A percentile compares a stretch with the other conserved stretches of the same genome.
These are phyloP conservation scores for Botryosphaeria dothidea DNA, from an alignment of 2,329 filamentous ascomycete species.

Conservation along the genomic window DNA sequence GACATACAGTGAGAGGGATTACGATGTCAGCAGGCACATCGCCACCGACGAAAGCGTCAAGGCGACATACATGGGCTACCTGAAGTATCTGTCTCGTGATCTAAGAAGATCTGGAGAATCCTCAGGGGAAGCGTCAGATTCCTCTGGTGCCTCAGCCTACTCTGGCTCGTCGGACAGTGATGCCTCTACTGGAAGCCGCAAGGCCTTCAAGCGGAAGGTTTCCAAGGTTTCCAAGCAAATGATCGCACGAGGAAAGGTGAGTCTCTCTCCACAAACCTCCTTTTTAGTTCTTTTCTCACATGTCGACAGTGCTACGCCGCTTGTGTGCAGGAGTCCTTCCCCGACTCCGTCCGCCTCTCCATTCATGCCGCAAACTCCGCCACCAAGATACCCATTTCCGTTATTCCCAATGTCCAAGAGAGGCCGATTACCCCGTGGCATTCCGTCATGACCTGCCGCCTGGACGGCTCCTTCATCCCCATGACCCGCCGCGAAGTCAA, in stretches of 20 bases:
- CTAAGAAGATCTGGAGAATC: constrained; percentile 19
- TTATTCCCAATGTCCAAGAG: constrained; percentile 24
- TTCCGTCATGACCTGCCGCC: constrained; percentile 15
- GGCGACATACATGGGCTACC: constrained; percentile 30
- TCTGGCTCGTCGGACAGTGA: constrained; percentile 13
- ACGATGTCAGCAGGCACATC: constrained; percentile 34
- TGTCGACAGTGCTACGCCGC: constrained; percentile 22
- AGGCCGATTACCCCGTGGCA: constrained; percentile 19
- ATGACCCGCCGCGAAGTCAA: constrained; percentile 1
- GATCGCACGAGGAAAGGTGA: constrained; percentile 28
- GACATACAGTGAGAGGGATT: constrained; percentile 28
- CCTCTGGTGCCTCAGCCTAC: not conserved
- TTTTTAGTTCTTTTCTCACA: not conserved
- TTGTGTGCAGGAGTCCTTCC: constrained; percentile 19
- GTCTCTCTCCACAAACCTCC: constrained; percentile 1
- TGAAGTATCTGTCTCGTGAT: constrained; percentile 30
- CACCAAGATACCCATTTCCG: constrained; percentile 32
- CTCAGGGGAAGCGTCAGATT: constrained; percentile 7
- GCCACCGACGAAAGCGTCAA: constrained; percentile 25
- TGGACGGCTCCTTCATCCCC: constrained; percentile 16
- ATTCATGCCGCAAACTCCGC: constrained; percentile 34
- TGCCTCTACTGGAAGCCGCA: constrained; percentile 16
- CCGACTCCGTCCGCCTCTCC: constrained; percentile 30
- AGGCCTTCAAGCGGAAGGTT: constrained; percentile 28
- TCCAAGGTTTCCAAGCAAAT: constrained; percentile 30